Evolutionary conservation across 106 monocot genomes (phyloP), one percentile per base, ranked within the genome.

Genomic region (Dioscorea dumetorum): DNA sequence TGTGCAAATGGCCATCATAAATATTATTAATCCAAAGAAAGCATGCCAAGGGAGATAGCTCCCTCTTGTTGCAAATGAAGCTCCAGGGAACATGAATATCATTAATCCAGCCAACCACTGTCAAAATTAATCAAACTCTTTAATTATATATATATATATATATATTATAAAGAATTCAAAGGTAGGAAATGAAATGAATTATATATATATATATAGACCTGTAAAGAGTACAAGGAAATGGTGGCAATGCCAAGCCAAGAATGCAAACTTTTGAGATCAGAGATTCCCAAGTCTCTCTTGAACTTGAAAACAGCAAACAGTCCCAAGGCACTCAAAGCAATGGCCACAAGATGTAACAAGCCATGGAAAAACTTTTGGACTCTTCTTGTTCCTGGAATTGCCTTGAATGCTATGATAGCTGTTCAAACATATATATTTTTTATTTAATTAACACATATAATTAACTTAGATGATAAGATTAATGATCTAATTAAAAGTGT

Each of bases 71-170:
- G 15, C 1, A 53, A 24, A 52, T 20, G 63, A 18, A 31, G 77
- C 57, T 8, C 72, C 69, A 18, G 72, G 72, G 17, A 76, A 65
- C 51, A 32, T 35, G 65, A 73, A 82, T 49, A 56, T 31, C 5
- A 77, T 15, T 51, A 77, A 73, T 4, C 73, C 81, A 34, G 77
- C 1, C 33, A 72, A 34, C 69, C 72, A 82, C 81, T 82, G 73
- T 35, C 15, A 63, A 59, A 20, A 12, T 59, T 20, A 4, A 22
- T 59, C 7, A 59, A 59, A 4, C 12, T 22, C 22, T 59, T 13
- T 32, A 12, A 4, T 13, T n/a, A n/a, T n/a, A n/a, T n/a, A 61
- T 8, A 58, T 14, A 14, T 33, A 31, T 9, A 62, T 5, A 33
- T n/a, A n/a, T n/a, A n/a, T n/a, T n/a, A n/a, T 10, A 10, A 52